Base-by-base conservation (phyloP, 2,329 filamentous ascomycete genomes). In the Calonectria naviculata region DNA sequence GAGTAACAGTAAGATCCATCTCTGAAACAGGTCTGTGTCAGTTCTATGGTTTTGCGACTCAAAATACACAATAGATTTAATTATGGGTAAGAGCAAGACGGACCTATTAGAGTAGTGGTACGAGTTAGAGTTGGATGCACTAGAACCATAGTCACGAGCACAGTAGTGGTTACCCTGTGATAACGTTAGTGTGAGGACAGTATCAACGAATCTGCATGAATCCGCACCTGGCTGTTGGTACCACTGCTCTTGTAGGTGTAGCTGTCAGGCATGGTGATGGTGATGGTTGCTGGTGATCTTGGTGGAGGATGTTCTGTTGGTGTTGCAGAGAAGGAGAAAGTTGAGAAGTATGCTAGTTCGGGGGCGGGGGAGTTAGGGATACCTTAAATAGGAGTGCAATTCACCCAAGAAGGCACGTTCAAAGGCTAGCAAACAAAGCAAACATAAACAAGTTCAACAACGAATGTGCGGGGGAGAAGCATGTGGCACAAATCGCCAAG, bases 1-100 rank as follows among this genome's bases (percentile, higher is more conserved):
- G 88, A 89, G 83, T 94, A 94, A 84, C 94, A 93, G 86, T 94
- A 94, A 1, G 91, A 93, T 42, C 92, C 91, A 75, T 93, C 78
- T 26, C 88, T 89, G 63, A 56, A 38, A 26, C 10, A 17, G 17
- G n/a, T 9, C n/a, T n/a, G n/a, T n/a, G n/a, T n/a, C n/a, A n/a
- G n/a, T n/a, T n/a, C n/a, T n/a, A n/a, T n/a, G n/a, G n/a, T n/a
- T n/a, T n/a, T n/a, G n/a, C n/a, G n/a, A n/a, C 3, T 12, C 5
- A 4, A 36, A 36, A 36, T 36, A 36, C 6, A 24, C 19, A 4
- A 46, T 17, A 12, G 15, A 12, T 38, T 56, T 21, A 12, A 17
- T 2, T 5, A 28, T 17, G 5, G 15, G 5, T 7, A 19, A 9
- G 17, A 2, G 12, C 7, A 12, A 44, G 26, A 80, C 86, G 73